Conservation (phyloP, 257 asterid species). For the Jacaranda copaia region DNA sequence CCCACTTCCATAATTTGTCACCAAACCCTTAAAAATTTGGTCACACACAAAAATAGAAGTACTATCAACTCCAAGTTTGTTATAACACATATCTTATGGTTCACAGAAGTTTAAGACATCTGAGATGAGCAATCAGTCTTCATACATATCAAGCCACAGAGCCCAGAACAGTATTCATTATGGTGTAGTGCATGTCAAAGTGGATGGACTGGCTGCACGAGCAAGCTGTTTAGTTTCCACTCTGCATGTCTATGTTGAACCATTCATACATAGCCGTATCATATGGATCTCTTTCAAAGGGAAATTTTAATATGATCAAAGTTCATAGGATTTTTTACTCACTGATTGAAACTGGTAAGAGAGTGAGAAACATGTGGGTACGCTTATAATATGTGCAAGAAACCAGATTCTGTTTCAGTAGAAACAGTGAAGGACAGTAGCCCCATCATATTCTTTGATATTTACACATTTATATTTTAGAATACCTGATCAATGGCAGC, state of each 20-base stretch:
- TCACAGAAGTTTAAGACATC: not conserved
- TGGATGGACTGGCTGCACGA: not conserved
- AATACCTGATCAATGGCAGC: slow-evolving; percentile 88
- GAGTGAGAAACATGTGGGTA: not conserved
- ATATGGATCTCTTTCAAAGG: no score
- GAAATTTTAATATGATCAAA: no score
- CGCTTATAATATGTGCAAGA: not conserved
- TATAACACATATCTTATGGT: not conserved
- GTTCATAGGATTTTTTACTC: not conserved
- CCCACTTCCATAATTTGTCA: not conserved
- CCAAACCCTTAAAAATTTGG: not conserved
- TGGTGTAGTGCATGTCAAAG: not conserved
- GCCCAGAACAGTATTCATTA: not conserved
- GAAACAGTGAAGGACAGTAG: not conserved
- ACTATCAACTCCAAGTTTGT: not conserved
- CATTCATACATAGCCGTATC: no score
- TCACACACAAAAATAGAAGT: not conserved
- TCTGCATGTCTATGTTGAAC: not conserved
- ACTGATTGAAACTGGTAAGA: not conserved
- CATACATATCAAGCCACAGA: not conserved
- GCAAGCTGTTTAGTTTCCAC: no score
- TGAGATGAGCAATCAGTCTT: not conserved
- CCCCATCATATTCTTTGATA: not conserved
- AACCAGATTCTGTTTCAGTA: not conserved
- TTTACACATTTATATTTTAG: not conserved